phyloP scores from a whole-genome alignment of 257 asterid genomes.

The Apocynum venetum region DNA sequence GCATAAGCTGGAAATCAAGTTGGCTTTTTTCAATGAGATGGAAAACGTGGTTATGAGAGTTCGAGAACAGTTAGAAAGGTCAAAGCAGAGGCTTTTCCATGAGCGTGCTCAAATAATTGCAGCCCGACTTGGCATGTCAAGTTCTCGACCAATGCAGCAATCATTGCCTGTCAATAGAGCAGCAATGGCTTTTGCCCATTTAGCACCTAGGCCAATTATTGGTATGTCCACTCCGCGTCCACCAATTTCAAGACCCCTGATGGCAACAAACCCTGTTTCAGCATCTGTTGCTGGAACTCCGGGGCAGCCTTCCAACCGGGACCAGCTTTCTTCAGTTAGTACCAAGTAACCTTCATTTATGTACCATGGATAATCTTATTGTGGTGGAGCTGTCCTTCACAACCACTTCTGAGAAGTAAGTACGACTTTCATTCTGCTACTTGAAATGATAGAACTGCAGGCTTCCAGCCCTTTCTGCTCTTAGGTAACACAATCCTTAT shows the following conservation, averaged over 20 bases:
- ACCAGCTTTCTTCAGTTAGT: constrained; percentile 52
- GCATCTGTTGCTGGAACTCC: constrained; percentile 54
- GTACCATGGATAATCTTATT: constrained; percentile 8
- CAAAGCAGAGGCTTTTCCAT: constrained; percentile 80
- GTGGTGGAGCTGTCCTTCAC: constrained; percentile 22
- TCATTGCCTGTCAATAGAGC: constrained; percentile 52
- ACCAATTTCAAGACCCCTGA: constrained; percentile 54
- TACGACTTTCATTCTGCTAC: neutral
- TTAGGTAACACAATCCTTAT: neutral
- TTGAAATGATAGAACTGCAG: neutral
- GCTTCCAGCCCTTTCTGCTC: neutral
- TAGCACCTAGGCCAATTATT: constrained; percentile 54
- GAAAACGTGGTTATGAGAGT: constrained; percentile 71
- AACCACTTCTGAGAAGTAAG: constrained; percentile 37
- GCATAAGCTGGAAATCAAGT: constrained; percentile 83
- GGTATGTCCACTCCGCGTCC: constrained; percentile 61
- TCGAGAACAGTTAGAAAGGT: constrained; percentile 80
- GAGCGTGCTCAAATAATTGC: constrained; percentile 92
- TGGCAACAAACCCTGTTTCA: constrained; percentile 53
- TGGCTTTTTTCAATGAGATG: constrained; percentile 77
- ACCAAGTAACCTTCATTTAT: constrained; percentile 41
- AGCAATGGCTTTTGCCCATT: constrained; percentile 39
- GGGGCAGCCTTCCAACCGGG: constrained; percentile 47
- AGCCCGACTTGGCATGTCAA: constrained; percentile 64
- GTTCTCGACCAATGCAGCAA: constrained; percentile 57